Base-by-base conservation (phyloP, 768 basidiomycete genomes). In the Paxillus rubicundulus region DNA sequence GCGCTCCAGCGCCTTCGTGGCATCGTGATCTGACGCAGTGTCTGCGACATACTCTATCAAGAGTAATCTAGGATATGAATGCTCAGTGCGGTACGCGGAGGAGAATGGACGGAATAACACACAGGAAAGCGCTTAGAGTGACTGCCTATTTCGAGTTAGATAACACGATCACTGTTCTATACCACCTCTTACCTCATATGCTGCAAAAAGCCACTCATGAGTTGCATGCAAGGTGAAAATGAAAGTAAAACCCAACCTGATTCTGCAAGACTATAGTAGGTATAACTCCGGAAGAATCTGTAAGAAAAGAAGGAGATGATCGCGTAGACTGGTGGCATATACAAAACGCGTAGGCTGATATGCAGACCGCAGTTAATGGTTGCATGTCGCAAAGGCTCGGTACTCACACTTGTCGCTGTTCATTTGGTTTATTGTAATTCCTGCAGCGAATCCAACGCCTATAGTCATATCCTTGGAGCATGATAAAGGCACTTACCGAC, bases 91-190 rank as follows among this genome's bases (percentile, higher is more conserved):
- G 8, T 9, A 30, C 16, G 30, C n/a, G 24, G 4, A 20, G 16
- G 5, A 21, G 37, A 33, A 16, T 30, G 40, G n/a, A 2, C 14
- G 17, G 44, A 13, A 50, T 16, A 74, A 24, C 86, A 12, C 47
- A 89, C 87, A 97, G 66, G 74, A 96, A 96, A 20, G 93, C 93
- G 64, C 89, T 89, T 34, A 93, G 64, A 0, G 89, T 91, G 47
- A 93, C 70, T 5, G 91, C 88, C 84, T 93, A 57, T 32, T 57
- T 58, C 3, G 21, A 9, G 34, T 61, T 30, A 60, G 63, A 62
- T 44, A 55, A 50, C 49, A 51, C 3, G 60, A 49, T 48, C n/a
- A 33, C 0, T 41, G n/a, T 13, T 21, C 33, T 47, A 53, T 36
- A 28, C 39, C 21, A 24, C 49, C 24, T 51, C 74, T 64, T 39